Base-by-base conservation (phyloP, 1,284 basidiomycete species). In the Sanghuangporus weigelae region DNA sequence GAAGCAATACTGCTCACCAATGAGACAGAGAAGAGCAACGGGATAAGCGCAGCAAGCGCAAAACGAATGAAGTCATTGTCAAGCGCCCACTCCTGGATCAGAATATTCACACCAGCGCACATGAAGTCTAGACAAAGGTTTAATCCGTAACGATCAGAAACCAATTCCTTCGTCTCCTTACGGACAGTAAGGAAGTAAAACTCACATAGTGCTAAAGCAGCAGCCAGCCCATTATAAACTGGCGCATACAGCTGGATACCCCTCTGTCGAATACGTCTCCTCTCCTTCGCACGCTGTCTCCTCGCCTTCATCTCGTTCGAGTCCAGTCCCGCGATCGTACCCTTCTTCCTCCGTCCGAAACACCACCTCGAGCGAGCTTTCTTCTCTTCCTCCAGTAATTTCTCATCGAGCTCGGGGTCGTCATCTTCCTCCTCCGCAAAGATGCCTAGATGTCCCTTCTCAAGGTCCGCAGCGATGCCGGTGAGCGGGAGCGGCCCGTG, bases 161-260 rank as follows among this genome's bases (percentile, higher is more conserved):
- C 2, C 7, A 42, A 11, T 42, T 3, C 40, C 2, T n/a, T 12
- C n/a, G n/a, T 12, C 4, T 7, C 16, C 44, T n/a, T 46, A 16
- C 44, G 21, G n/a, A 46, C 7, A 36, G 78, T 26, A 88, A 69
- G 23, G 94, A 79, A 0, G 82, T 60, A 38, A 56, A 14, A 75
- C 81, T 73, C 72, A 87, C 91, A 90, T 60, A 83, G 71, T n/a
- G 81, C 83, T 67, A 86, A 73, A 19, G 79, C 90, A 67, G 81
- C 83, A 40, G 87, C 88, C 8, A 93, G 70, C 23, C 93, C 93
- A 56, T 83, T 84, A 69, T 93, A 91, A 59, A 94, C 73, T 0
- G 92, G 90, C 10, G 90, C 91, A 67, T 89, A 87, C 21, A 92
- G 79, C 57, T 86, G 50, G 19, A 65, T 60, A 14, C 59, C 59